phyloP scores from a whole-genome alignment of 2,329 filamentous ascomycete genomes.

The Botrytis galanthina region DNA sequence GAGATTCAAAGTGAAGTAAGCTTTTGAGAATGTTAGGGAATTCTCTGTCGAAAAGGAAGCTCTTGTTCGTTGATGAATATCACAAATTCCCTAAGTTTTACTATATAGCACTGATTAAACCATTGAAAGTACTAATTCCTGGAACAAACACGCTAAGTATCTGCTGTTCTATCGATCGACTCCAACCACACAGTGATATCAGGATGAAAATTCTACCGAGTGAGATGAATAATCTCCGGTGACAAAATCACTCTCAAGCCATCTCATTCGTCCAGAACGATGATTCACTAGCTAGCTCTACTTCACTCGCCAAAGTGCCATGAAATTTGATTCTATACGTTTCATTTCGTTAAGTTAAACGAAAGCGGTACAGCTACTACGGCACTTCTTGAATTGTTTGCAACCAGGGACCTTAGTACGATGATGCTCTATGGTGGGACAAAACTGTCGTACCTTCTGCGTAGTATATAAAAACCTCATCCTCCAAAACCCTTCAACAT shows the following conservation, averaged over 20 bases:
- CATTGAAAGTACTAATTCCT: background rate
- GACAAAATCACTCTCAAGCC: background rate
- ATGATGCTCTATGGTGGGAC: no score
- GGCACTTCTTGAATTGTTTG: no score
- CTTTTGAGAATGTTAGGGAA: fast-evolving
- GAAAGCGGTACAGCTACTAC: background rate
- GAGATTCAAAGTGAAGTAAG: background rate
- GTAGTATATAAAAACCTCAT: no score
- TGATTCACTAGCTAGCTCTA: background rate
- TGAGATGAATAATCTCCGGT: background rate
- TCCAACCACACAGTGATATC: background rate
- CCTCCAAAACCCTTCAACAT: no score
- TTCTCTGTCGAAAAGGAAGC: no score
- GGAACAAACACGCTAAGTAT: background rate
- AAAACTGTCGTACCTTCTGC: no score
- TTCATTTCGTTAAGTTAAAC: background rate
- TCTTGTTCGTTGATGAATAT: background rate
- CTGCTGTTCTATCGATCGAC: fast-evolving
- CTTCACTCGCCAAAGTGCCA: background rate
- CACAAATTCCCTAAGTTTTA: background rate
- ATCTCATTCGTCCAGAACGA: background rate
- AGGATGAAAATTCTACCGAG: background rate
- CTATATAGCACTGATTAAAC: background rate
- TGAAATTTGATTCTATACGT: no score
- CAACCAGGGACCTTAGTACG: no score